Percentiles rank a stretch among this genome's conserved stretches.
Conservation (phyloP, 2,329 filamentous ascomycete genomes). For the Cladosporium halotolerans region DNA sequence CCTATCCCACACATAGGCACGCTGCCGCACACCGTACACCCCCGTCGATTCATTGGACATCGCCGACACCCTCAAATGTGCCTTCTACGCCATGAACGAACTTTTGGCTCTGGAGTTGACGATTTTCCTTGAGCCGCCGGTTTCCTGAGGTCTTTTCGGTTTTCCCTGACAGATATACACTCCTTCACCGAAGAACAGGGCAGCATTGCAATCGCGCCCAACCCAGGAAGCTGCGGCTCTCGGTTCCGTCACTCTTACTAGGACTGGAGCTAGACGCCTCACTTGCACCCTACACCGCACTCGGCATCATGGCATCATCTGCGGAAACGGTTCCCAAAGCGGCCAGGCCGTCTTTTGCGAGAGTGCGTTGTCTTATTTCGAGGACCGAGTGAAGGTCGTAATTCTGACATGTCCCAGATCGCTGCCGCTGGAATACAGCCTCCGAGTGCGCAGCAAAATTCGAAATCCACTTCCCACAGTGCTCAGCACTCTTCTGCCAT, state of each 20-base stretch:
- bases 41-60: constrained; percentile 1
- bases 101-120: constrained; percentile 40
- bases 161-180: constrained; percentile 17
- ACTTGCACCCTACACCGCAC: constrained; percentile 10
- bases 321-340: constrained; percentile 21
- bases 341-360: constrained; percentile 33
- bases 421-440: constrained; percentile 27
- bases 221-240: constrained; percentile 34
- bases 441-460: constrained; percentile 22
- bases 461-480: constrained; percentile 5
- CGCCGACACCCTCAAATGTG: constrained; percentile 32
- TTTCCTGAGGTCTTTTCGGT: constrained; percentile 32
- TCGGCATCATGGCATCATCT: constrained; percentile 29
- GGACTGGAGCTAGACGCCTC: constrained; percentile 7
- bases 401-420: constrained; percentile 20
- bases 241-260: constrained; percentile 19
- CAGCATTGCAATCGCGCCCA: constrained; percentile 23
- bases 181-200: constrained; percentile 24
- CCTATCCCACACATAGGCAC: constrained; percentile 1
- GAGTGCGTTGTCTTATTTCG: constrained; percentile 21
- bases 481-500: constrained; percentile 15
- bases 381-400: neutral
- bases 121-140: constrained; percentile 48
- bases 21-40: constrained; percentile 1
- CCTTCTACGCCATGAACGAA: constrained; percentile 45